Evolutionary conservation across 2,329 filamentous ascomycete species (phyloP), one percentile per base, ranked within the genome.

Genomic region (Penicillium oxalicum): DNA sequence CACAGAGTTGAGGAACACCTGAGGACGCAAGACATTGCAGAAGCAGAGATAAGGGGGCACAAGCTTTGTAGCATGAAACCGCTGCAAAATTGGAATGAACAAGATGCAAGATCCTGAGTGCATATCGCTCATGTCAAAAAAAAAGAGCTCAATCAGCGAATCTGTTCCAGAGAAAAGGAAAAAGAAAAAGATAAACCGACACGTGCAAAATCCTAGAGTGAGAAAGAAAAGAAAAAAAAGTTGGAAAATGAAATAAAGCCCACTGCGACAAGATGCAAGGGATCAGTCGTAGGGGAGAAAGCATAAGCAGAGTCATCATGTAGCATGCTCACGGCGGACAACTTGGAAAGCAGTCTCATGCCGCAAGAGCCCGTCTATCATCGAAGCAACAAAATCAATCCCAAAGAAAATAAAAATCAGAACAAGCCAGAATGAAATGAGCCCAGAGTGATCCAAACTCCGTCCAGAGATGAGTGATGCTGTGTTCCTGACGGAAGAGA

Each of bases 301-400:
- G 35, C 34, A 47, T 45, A 51, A 53, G 39, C 27, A 35, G 38
- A 18, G 43, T 48, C 47, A 33, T 52, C 24, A 41, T 33, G 39
- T 2, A 47, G 44, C 27, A 32, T 41, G 48, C 36, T 48, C 27
- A 36, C 8, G 47, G 50, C 52, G 49, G 44, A 37, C 48, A 43
- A 45, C 47, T 18, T n/a, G 24, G 13, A 25, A 9, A 26, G 33
- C 11, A 37, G 25, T 13, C 35, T 45, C 40, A 43, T 44, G 40
- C 36, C 29, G 42, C 40, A 52, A 32, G 24, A 43, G 48, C 51
- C 44, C 50, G 50, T 60, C 55, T 58, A 60, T 58, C 49, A 47
- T 51, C 41, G 51, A 44, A 54, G 47, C 26, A 13, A 8, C 25
- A 42, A 37, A 11, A 32, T 7, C 11, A 32, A 32, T 11, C 29